Evolutionary conservation across 2,329 filamentous ascomycete species (phyloP), one percentile per base, ranked within the genome.

Genomic region (Nothophoma quercina): DNA sequence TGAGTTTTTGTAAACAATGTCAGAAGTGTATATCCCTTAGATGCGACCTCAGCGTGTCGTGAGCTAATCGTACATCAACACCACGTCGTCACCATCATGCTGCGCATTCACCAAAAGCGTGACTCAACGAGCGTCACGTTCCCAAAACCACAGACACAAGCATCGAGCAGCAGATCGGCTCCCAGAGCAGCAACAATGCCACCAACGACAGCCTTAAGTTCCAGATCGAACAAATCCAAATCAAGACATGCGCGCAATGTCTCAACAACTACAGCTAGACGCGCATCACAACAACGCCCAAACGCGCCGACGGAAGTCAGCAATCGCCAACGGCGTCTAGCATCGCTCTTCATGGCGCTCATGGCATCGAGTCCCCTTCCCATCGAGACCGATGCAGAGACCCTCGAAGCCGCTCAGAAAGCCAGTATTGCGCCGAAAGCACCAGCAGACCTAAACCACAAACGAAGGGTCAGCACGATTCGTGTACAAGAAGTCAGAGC

Each of bases 341-440:
- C 57, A 7, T 62, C 59, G 1, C 52, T 64, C 5, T 55, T 62
- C n/a, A 56, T 64, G 13, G 59, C 59, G 1, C 38, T 62, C 15
- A 47, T 62, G 36, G 55, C 61, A 0, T 58, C 56, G 28, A 63
- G 56, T 21, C 51, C 58, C 1, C 46, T 59, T 22, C 59, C 58
- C 16, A 55, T 61, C 25, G 61, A 60, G 32, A 43, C 59, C 3
- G 53, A 62, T 9, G 47, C 61, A 32, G 50, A 62, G 19, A 64
- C 57, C 10, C 48, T 64, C 3, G 49, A 62, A 36, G 54, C 53
- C 5, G 61, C 61, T 4, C 52, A 58, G 21, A 53, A 55, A 32
- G 49, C 36, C 15, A 51, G 34, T 35, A 39, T 42, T 16, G 52
- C 55, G 7, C 35, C 51, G 7, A 60, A 48, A 29, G 46, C 28